phyloP scores from a whole-genome alignment of 75 land plant genomes.

The Ceratopteris richardii region DNA sequence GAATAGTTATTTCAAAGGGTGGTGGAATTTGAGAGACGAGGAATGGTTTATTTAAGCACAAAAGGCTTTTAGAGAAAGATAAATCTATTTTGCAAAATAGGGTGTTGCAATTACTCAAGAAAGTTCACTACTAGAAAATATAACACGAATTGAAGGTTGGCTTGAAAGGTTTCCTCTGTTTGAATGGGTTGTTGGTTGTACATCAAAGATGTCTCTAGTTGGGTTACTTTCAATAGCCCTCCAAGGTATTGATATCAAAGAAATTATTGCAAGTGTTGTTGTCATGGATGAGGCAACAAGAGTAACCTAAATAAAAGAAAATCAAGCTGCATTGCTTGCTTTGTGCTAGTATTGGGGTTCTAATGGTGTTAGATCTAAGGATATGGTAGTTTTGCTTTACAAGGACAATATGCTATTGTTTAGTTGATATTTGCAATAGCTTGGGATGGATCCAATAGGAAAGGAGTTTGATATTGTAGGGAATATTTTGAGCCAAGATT shows the following conservation, averaged over 20 bases:
- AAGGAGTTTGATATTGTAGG: conserved; percentile 95
- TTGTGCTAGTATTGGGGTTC: conserved; percentile 95
- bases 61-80: conserved; percentile 87
- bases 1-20: conserved; percentile 94
- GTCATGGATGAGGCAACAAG: conserved; percentile 90
- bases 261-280: conserved; percentile 88
- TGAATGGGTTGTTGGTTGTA: conserved; percentile 98
- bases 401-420: conserved; percentile 87
- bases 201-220: conserved; percentile 96
- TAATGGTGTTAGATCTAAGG: conserved; percentile 89
- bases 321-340: conserved; percentile 91
- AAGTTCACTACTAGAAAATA: conserved; percentile 78
- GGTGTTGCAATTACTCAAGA: conserved; percentile 97
- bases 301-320: conserved; percentile 57
- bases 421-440: conserved; percentile 88
- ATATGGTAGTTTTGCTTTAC: conserved; percentile 96
- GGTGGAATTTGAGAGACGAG: conserved; percentile 97
- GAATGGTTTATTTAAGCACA: conserved; percentile 93
- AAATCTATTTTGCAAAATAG: conserved; percentile 88
- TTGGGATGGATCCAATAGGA: conserved; percentile 95
- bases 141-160: conserved; percentile 92
- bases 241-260: conserved; percentile 86
- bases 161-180: conserved; percentile 96
- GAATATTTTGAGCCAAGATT: conserved; percentile 88
- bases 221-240: conserved; percentile 94